Evolutionary conservation across 768 basidiomycete species (phyloP), one percentile per base, ranked within the genome.

Genomic region (Pleurotus salmoneostramineus): DNA sequence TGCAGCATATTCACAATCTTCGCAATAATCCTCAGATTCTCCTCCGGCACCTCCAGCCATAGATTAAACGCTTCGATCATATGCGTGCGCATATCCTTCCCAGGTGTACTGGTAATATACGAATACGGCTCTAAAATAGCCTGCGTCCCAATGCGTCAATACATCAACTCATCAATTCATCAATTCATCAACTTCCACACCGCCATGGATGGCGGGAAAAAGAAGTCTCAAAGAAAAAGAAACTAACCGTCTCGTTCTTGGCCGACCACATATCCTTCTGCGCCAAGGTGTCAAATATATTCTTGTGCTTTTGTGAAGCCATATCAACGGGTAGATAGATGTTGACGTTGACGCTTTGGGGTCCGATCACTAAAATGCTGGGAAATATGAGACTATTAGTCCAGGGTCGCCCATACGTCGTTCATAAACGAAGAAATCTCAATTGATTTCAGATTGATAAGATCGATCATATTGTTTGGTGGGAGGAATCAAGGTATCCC

Each of bases 1-100:
- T 99, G 97, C 15, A 98, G 77, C 94, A 96, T 98, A 66, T 85
- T 86, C 34, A 99, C 91, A 54, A 99, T 83, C 61, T 80, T 81
- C 2, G 87, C 80, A 59, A 99, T 94, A 44, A 89, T 75, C 31
- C 69, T 68, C 14, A 97, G 80, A 68, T 88, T 88, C 31, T 83
- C 80, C 31, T 74, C 68, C 0, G 93, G 90, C 2, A 98, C 94
- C 5, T 87, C 69, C 11, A 98, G 82, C 97, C 97, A 99, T 1
- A 74, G 37, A 64, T 98, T 96, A 83, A 98, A 98, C 0, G 96
- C 94, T 54, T 88, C 89, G 61, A 96, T 93, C 67, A 99, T 80
- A 64, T 86, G 82, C 0, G 86, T 77, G 8, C 97, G 85, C 61
- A 98, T 88, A 59, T 98, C 96, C 71, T 98, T 98, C 10, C 97